phyloP scores from a whole-genome alignment of 2,329 filamentous ascomycete species.

The Ascochyta koolunga region DNA sequence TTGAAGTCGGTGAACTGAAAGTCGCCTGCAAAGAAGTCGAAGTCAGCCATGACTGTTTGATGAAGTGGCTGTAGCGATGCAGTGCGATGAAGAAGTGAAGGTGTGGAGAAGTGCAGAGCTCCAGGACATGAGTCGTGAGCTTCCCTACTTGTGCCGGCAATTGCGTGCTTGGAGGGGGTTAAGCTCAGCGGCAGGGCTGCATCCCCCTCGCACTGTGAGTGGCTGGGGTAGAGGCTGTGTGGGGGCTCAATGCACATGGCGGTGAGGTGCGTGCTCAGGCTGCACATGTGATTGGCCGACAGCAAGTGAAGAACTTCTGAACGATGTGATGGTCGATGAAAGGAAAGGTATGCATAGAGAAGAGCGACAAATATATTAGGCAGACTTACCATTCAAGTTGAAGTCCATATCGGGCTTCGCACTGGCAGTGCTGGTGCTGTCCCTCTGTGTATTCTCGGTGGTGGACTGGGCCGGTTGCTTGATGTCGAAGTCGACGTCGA shows the following conservation, averaged over 20 bases:
- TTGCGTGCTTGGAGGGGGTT: constrained; percentile 46
- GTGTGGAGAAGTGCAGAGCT: constrained; percentile 1
- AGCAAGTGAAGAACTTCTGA: constrained; percentile 16
- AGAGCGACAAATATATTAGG: constrained; percentile 7
- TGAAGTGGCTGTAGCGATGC: constrained; percentile 3
- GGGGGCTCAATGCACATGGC: constrained; percentile 35
- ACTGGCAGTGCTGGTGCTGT: constrained; percentile 20
- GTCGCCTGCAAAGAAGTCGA: constrained; percentile 47
- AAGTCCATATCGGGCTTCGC: constrained; percentile 43
- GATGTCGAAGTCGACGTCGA: constrained; percentile 38
- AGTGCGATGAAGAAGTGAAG: constrained; percentile 2
- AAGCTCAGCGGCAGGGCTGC: constrained; percentile 30
- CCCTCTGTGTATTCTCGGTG: constrained; percentile 21
- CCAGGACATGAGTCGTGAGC: constrained; percentile 6
- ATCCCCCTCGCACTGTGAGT: constrained; percentile 28
- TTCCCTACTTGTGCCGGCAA: constrained; percentile 21
- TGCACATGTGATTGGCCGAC: constrained; percentile 30
- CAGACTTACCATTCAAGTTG: constrained; percentile 42
- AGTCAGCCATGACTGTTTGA: constrained; percentile 42
- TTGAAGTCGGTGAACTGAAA: constrained; percentile 57
- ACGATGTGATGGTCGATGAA: constrained; percentile 18
- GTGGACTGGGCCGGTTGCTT: constrained; percentile 25
- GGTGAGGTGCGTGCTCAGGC: constrained; percentile 1
- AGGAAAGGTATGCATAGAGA: not conserved
- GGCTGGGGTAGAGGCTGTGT: constrained; percentile 29